Evolutionary conservation across 2,329 filamentous ascomycete species (phyloP), one percentile per base, ranked within the genome.

Genomic region (Stemphylium vesicarium): DNA sequence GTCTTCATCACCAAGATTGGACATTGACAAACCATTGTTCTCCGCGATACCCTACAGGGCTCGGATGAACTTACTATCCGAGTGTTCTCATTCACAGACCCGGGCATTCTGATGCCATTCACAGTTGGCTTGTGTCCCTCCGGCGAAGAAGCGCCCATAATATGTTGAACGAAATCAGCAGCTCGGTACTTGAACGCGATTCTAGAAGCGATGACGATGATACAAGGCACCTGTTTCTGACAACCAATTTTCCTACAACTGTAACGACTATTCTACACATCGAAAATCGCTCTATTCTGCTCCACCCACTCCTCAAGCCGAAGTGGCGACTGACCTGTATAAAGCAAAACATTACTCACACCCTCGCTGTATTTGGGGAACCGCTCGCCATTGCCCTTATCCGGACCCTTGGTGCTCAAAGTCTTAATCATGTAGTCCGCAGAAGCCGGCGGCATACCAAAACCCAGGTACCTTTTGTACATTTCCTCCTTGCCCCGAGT

Each of bases 401-500:
- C 52, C 7, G 36, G 35, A 5, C 52, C 52, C 24, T 50, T 50
- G 4, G n/a, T 32, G 8, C 40, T 16, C n/a, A 32, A 18, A 8
- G 13, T 11, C 4, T 32, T 13, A 4, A 42, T 16, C 40, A 42
- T 42, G 10, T 42, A 42, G 5, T 42, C 40, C 15, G 15, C 40
- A 9, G 32, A 55, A 16, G 32, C 15, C 10, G 29, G 13, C 13
- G 46, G 52, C 41, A 55, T 55, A 15, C 52, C 52, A 15, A 20
- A 11, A n/a, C 32, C 35, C 3, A 57, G 29, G 35, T 45, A 49
- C n/a, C 53, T 52, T 15, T 55, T 47, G 9, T 45, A 50, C 32
- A 29, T 70, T 48, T 74, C 65, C 37, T 73, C 53, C 3, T 48
- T 46, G 0, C 43, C 47, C 2, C 69, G 41, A 8, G 36, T 53